Conservation (phyloP, 495 filamentous ascomycete genomes). For the Penicillium malachiteum region DNA sequence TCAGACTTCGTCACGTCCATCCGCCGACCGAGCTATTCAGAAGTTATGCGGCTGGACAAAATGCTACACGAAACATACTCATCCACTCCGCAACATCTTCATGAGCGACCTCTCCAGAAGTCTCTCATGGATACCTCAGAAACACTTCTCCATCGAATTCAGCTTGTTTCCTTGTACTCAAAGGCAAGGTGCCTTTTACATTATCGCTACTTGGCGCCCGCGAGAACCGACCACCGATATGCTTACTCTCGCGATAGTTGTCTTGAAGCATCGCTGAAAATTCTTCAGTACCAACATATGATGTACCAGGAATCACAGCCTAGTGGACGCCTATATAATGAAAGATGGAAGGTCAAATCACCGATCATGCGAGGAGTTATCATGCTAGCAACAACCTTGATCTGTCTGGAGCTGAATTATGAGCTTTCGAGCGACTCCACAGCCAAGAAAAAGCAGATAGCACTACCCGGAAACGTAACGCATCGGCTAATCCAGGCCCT, state of each 20-base stretch:
- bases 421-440: conserved; percentile 2
- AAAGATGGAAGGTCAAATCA: conserved; percentile 34
- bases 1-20: conserved; percentile 42
- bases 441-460: conserved; percentile 6
- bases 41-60: conserved; percentile 39
- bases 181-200: conserved; percentile 47
- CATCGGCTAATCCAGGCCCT: conserved; percentile 64
- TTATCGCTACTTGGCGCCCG: conserved; percentile 35
- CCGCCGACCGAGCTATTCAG: conserved; percentile 29
- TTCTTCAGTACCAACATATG: conserved; percentile 22
- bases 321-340: conserved; percentile 28
- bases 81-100: conserved; percentile 28
- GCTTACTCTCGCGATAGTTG: conserved; percentile 35
- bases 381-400: conserved; percentile 34
- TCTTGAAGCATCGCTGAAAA: conserved; percentile 38
- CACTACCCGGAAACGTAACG: conserved; percentile 43
- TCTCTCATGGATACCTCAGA: conserved; percentile 39
- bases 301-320: conserved; percentile 30
- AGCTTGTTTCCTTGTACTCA: conserved; percentile 39
- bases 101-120: conserved; percentile 34
- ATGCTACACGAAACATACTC: conserved; percentile 33
- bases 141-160: conserved; percentile 38
- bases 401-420: conserved; percentile 34
- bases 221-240: conserved; percentile 30
- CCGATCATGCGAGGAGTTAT: conserved; percentile 35